Base-by-base conservation (phyloP, 129 eudicot genomes). In the Pittosporum tobira region DNA sequence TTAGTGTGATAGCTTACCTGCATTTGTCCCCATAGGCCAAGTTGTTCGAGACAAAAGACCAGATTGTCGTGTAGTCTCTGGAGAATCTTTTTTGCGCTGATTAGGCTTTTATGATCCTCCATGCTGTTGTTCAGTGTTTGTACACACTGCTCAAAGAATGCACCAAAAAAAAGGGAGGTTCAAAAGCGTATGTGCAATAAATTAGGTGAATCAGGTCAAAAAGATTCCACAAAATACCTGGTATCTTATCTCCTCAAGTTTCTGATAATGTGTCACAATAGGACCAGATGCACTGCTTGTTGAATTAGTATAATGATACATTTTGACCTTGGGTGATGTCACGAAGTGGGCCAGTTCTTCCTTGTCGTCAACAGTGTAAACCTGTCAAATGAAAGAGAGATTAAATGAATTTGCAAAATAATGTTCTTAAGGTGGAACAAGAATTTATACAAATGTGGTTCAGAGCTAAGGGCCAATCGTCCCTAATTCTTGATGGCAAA, bases 21-120 rank as follows among this genome's bases (percentile, higher is more conserved):
- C 55, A 81, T 60, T 47, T 88, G 91, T 37, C 96, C 99, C 94
- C 91, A 93, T 34, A 87, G 67, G 24, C 99, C 99, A 57, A 93
- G 93, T 68, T 76, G 77, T 58, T 80, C 85, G 14, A 93, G 49
- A 75, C 89, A 93, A 73, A 87, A 93, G 34, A 25, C 27, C 30
- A 93, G n/a, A 63, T 77, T 79, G 1, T 66, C 69, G 52, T 93
- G 96, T 63, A 81, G 80, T 57, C 70, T 87, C 20, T 59, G 78
- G 44, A 93, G 91, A 62, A 47, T 67, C 78, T 73, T 87, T 74
- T 81, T 93, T 51, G 72, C 31, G 73, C 58, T 87, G 66, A 27
- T 65, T 24, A 59, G 65, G 50, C 6, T 61, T 28, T 49, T 48
- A 31, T 53, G 59, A 76, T 86, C 94, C 24, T 61, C 71, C 10